phyloP scores from a whole-genome alignment of 805 yeast genomes.

The Limtongia smithiae region DNA sequence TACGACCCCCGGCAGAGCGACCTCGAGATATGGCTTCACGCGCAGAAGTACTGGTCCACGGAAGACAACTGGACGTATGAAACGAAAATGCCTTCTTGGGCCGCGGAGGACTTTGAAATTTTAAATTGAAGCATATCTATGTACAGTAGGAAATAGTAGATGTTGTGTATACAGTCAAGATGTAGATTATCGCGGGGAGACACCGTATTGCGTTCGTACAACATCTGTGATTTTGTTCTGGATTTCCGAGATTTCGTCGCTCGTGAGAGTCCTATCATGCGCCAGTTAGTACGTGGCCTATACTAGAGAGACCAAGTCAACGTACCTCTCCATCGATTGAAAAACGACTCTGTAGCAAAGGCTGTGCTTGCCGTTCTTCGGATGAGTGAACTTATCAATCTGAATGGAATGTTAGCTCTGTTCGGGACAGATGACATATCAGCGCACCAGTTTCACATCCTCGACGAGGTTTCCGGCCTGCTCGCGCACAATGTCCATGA shows the following conservation, averaged over 20 bases:
- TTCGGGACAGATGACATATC: neutral
- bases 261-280: constrained; percentile 66
- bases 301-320: neutral
- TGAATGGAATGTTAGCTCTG: constrained; percentile 16
- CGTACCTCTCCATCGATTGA: constrained; percentile 77
- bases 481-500: constrained; percentile 84
- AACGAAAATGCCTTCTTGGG: constrained; percentile 83
- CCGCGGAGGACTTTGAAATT: constrained; percentile 35
- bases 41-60: constrained; percentile 52
- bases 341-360: constrained; percentile 87
- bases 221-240: constrained; percentile 62
- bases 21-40: constrained; percentile 86
- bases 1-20: constrained; percentile 89
- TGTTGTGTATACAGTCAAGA: neutral
- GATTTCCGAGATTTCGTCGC: constrained; percentile 72
- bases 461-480: constrained; percentile 87
- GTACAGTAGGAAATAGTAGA: neutral
- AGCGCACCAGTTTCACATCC: constrained; percentile 54
- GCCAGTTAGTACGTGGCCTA: neutral
- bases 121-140: no score
- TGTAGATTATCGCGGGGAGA: constrained; percentile 14
- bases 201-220: constrained; percentile 38
- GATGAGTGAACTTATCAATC: constrained; percentile 79
- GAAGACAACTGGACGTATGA: constrained; percentile 60
- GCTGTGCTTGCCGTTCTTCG: constrained; percentile 70